phyloP scores from a whole-genome alignment of 2,329 filamentous ascomycete species.

The Colletotrichum ledebouriae region DNA sequence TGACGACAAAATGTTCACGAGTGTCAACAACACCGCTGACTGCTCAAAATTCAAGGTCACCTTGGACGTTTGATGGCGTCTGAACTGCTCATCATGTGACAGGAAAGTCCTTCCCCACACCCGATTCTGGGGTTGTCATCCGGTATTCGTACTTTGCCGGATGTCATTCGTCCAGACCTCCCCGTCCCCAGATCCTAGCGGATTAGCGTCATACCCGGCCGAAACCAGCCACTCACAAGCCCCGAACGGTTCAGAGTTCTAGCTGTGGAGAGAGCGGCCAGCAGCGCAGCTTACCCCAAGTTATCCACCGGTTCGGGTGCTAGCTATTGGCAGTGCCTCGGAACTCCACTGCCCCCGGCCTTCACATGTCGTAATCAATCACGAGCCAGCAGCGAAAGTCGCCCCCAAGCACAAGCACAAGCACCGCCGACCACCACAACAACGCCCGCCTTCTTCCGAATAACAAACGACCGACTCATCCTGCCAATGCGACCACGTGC shows the following conservation, averaged over 20 bases:
- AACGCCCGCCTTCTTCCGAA: constrained; percentile 14
- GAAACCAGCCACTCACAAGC: constrained; percentile 37
- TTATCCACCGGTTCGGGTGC: constrained; percentile 42
- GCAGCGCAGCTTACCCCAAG: constrained; percentile 37
- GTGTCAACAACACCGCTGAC: too few species aligned
- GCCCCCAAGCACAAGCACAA: neutral
- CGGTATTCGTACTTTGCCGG: constrained; percentile 20
- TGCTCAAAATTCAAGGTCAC: too few species aligned
- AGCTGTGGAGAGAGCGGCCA: constrained; percentile 21
- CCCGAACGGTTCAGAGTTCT: constrained; percentile 4
- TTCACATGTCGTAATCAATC: constrained; percentile 43
- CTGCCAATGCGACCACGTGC: constrained; percentile 39
- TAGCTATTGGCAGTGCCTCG: constrained; percentile 37
- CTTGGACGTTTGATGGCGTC: neutral
- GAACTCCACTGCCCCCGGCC: constrained; percentile 40
- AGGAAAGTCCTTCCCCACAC: constrained; percentile 10
- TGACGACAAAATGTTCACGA: too few species aligned
- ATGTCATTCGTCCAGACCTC: constrained; percentile 27
- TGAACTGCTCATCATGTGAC: constrained; percentile 34
- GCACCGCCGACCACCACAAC: neutral
- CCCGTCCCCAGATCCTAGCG: constrained; percentile 13
- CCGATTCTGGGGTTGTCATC: constrained; percentile 22
- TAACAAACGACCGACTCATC: constrained; percentile 32
- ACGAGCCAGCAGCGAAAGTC: constrained; percentile 35
- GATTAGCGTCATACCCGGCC: constrained; percentile 31